Percentiles rank a stretch among this genome's conserved stretches.
Conservation (phyloP, 345 rosid genomes). For the Sonneratia alba region DNA sequence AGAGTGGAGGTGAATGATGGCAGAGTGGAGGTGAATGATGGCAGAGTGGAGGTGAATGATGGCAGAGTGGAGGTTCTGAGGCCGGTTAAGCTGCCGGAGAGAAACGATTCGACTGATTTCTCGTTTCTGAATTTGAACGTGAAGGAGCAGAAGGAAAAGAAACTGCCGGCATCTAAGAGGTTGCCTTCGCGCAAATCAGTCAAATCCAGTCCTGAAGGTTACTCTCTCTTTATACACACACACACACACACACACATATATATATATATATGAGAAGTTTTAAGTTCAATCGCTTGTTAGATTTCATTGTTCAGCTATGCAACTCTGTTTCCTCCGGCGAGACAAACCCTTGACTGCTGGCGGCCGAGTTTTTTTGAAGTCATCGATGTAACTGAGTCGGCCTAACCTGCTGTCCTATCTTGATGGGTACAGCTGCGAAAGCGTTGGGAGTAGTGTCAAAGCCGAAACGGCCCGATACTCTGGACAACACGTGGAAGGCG, state of each 20-base stretch:
- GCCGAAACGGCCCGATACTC: slow-evolving; percentile 56
- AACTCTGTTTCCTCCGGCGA: no score
- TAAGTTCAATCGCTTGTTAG: no score
- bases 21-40: slow-evolving; percentile 4
- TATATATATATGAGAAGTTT: no score
- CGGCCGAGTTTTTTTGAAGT: no score
- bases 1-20: slow-evolving; percentile 11
- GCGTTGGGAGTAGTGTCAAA: slow-evolving; percentile 35
- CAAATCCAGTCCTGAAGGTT: slow-evolving; percentile 54
- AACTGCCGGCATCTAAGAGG: slow-evolving; percentile 41
- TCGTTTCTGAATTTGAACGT: slow-evolving; percentile 9
- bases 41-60: slow-evolving; percentile 5
- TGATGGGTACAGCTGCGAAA: slow-evolving; percentile 17
- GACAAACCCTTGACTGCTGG: no score
- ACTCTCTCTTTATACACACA: neutral
- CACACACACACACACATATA: no score
- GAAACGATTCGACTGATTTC: slow-evolving; percentile 35
- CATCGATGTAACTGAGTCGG: neutral
- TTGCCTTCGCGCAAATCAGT: slow-evolving; percentile 39
- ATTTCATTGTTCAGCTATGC: no score
- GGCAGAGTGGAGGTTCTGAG: slow-evolving; percentile 8
- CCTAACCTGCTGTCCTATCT: neutral
- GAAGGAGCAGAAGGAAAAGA: slow-evolving; percentile 13
- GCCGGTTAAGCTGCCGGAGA: slow-evolving; percentile 13
- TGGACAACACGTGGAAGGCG: slow-evolving; percentile 86